Percentiles rank a stretch among this genome's conserved stretches.
Conservation (phyloP, 768 basidiomycete genomes). For the Dendrothele bispora region DNA sequence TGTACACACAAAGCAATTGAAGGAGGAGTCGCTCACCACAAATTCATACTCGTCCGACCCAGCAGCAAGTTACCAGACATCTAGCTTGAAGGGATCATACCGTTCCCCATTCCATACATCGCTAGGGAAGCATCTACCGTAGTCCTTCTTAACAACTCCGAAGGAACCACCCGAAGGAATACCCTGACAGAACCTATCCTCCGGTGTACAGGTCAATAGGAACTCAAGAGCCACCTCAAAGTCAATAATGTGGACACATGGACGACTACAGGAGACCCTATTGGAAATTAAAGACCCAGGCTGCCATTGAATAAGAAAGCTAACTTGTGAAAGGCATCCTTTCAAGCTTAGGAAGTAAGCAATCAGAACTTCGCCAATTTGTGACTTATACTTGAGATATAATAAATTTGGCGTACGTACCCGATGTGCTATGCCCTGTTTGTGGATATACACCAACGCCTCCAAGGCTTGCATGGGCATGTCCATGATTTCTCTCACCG, state of each 20-base stretch:
- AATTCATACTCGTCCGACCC: conserved; percentile 17
- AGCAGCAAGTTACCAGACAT: conserved; percentile 28
- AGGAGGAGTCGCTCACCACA: conserved; percentile 11
- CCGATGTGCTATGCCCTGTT: conserved; percentile 22
- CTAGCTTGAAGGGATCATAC: conserved; percentile 27
- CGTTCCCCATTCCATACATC: conserved; percentile 19
- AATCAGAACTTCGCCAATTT: too few species aligned
- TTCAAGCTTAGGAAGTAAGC: not conserved
- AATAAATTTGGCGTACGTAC: conserved; percentile 12
- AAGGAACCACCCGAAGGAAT: conserved; percentile 21
- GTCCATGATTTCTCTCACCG: conserved; percentile 27
- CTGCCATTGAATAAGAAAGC: conserved; percentile 30
- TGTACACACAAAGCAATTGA: too few species aligned
- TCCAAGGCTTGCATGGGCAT: conserved; percentile 30
- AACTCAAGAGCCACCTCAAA: conserved; percentile 30
- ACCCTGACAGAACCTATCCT: conserved; percentile 15
- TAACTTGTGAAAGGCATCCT: conserved; percentile 31
- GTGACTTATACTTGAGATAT: too few species aligned
- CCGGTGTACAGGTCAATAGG: conserved; percentile 13
- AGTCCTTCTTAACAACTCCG: conserved; percentile 11
- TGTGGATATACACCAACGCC: conserved; percentile 23
- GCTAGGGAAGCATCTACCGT: conserved; percentile 20
- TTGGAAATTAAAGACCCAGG: conserved; percentile 23
- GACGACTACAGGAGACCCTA: conserved; percentile 14
- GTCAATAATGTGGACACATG: conserved; percentile 31